Conservation (phyloP, 1,284 basidiomycete genomes). For the Rhodotorula sp. region DNA sequence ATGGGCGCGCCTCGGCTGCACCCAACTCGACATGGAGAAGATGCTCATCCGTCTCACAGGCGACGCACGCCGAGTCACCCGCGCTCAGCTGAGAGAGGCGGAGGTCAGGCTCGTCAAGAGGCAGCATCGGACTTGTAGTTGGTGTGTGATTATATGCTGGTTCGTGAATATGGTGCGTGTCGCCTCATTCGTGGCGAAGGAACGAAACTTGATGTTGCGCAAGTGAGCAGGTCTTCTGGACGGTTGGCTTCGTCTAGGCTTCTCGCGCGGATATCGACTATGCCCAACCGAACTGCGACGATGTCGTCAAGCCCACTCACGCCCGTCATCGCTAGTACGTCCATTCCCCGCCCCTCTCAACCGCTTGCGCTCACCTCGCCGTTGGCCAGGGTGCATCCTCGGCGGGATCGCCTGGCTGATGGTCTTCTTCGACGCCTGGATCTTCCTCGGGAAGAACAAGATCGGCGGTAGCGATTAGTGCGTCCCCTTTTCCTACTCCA, state of each 20-base stretch:
- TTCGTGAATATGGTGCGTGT: neutral
- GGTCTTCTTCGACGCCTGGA: conserved; percentile 4
- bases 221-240: conserved; percentile 1
- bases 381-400: conserved; percentile 6
- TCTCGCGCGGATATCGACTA: neutral
- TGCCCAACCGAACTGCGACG: conserved; percentile 15
- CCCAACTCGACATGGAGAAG: neutral
- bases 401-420: conserved; percentile 14
- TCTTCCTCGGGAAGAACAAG: conserved; percentile 4
- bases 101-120: neutral
- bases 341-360: too few species aligned
- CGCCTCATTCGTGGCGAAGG: neutral
- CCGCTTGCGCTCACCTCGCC: neutral
- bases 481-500: too few species aligned
- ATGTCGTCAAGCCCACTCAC: neutral
- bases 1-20: neutral
- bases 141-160: neutral
- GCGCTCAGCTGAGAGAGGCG: neutral
- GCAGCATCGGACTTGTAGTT: neutral
- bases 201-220: too few species aligned
- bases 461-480: conserved; percentile 11
- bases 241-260: neutral
- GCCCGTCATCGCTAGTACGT: conserved; percentile 4
- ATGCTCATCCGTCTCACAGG: neutral
- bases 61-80: neutral